Evolutionary conservation across 2,329 filamentous ascomycete species (phyloP).

Genomic region (Aplosporella prunicola): DNA sequence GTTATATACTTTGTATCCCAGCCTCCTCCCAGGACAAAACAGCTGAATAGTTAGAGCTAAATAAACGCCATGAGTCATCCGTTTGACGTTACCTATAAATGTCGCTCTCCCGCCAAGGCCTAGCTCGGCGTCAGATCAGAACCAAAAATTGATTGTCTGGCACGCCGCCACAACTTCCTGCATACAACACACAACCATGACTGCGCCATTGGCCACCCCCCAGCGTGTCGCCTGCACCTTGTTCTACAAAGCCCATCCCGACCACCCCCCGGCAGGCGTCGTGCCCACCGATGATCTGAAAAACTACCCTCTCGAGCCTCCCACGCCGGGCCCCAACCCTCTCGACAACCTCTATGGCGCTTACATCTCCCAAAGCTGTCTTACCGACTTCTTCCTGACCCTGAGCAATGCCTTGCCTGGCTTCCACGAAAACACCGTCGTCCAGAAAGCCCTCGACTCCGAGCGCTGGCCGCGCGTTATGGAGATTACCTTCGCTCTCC

Average conservation of each 20-base stretch:
- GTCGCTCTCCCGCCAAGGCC: no score
- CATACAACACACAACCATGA: neutral
- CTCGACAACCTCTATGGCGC: constrained; percentile 46
- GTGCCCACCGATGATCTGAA: constrained; percentile 43
- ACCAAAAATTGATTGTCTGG: no score
- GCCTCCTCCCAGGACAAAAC: no score
- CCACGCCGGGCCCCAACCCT: constrained; percentile 44
- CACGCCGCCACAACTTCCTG: neutral
- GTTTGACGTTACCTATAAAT: no score
- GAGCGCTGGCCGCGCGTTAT: constrained; percentile 53
- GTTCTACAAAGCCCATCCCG: constrained; percentile 28
- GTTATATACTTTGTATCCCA: no score
- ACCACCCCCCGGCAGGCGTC: constrained; percentile 35
- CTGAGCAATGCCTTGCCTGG: constrained; percentile 41
- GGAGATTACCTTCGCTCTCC: constrained; percentile 54
- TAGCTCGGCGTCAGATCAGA: no score
- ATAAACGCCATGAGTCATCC: no score
- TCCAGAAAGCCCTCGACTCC: constrained; percentile 47
- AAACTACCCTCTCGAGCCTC: constrained; percentile 46
- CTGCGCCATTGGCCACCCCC: constrained; percentile 11
- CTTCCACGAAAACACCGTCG: constrained; percentile 39
- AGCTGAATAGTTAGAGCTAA: no score
- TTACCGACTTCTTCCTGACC: constrained; percentile 47
- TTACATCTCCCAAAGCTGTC: constrained; percentile 45
- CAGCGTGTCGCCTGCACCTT: constrained; percentile 27